Base-by-base conservation (phyloP, 129 eudicot genomes). In the Arctium minus region DNA sequence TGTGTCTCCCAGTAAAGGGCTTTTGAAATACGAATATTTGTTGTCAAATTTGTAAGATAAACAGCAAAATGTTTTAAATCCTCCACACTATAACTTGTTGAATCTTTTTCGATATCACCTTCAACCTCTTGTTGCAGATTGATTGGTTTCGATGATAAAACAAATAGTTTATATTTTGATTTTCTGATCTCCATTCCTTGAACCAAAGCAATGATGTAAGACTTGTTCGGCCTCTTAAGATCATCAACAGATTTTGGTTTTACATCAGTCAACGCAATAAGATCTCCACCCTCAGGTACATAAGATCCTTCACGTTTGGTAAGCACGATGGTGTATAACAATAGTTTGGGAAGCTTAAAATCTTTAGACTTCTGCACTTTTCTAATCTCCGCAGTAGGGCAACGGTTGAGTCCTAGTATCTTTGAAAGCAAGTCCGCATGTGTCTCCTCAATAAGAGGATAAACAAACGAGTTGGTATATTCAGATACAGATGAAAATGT, bases 361-460 rank as follows among this genome's bases (percentile, higher is more conserved):
- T 60, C 80, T 74, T 80, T 85, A 5, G 77, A 18, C 8, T n/a
- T 38, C 3, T 18, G 15, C 7, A 88, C 73, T 3, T 38, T 5
- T 29, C 22, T 5, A 56, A 87, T 79, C 71, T 80, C 69, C 5
- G 70, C 53, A n/a, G 72, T 79, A 17, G 91, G 93, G 35, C 78
- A 76, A 15, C 33, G 73, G 10, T 65, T 71, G 72, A 85, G 62
- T 85, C 70, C 74, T 3, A 37, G 79, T 31, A 93, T 18, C 56
- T 83, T 85, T 15, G 96, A 93, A 35, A 38, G 75, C 77, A 93
- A 71, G 76, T 91, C 97, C 4, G 88, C 91, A 22, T 72, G 90
- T 39, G 94, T 85, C 86, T 93, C 96, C 86, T 91, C 97, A 33
- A 89, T 70, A 37, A 93, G 89, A 0, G 91, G 96, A 60, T 48